These are phyloP conservation scores for Chytriomyces hyalinus DNA, from an alignment of 192 early-diverging fungal species.

Conservation along the genomic window DNA sequence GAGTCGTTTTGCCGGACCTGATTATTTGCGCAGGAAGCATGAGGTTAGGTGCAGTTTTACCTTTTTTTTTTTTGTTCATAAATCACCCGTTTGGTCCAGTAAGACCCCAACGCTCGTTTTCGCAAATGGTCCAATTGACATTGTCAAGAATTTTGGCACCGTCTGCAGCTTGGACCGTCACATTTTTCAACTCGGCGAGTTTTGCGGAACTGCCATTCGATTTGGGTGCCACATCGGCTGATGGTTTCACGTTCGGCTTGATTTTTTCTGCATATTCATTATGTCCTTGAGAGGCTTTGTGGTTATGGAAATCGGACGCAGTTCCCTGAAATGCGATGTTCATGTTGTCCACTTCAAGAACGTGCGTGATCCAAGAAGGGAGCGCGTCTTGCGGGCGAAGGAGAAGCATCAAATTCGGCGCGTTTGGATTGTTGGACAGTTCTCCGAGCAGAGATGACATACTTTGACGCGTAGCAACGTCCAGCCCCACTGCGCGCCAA, in stretches of 20 bases:
- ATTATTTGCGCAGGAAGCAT: background rate
- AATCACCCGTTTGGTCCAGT: conserved; percentile 54
- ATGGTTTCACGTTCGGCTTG: background rate
- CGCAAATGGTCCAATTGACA: conserved; percentile 52
- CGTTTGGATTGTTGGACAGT: conserved; percentile 22
- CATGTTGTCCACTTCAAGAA: conserved; percentile 50
- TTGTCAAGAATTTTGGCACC: conserved; percentile 48
- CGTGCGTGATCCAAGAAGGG: conserved; percentile 59
- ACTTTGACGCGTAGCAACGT: conserved; percentile 49
- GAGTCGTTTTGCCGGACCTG: conserved; percentile 64
- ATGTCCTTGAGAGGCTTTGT: background rate
- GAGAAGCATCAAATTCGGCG: conserved; percentile 46
- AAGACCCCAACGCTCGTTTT: conserved; percentile 61
- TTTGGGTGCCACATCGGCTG: background rate
- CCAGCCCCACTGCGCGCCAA: conserved; percentile 54
- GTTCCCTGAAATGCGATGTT: conserved; percentile 44
- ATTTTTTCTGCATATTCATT: background rate
- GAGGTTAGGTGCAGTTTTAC: background rate
- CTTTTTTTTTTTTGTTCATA: background rate
- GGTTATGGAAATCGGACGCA: conserved; percentile 30
- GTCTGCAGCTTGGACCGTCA: conserved; percentile 50
- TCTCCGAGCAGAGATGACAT: conserved; percentile 36
- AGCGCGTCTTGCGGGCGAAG: conserved; percentile 61
- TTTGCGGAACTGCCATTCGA: conserved; percentile 1
- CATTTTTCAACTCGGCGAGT: conserved; percentile 52